Evolutionary conservation across 2,329 filamentous ascomycete genomes (phyloP).

Genomic region (Elsinoe arachidis): DNA sequence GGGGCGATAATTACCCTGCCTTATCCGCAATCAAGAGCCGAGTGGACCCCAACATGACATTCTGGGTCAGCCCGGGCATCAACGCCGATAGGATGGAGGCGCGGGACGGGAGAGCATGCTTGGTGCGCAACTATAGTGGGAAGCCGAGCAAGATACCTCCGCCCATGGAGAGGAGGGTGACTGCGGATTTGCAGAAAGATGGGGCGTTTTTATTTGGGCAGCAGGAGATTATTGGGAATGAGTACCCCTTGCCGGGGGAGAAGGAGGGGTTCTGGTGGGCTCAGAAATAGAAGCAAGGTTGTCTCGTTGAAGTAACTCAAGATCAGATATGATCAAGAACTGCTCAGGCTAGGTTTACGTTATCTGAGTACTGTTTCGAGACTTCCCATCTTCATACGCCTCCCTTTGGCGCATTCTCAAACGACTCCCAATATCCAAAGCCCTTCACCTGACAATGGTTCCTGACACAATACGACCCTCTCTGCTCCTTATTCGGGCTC

Average conservation of each 20-base stretch:
- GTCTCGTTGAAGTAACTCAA: no score
- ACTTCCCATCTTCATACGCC: neutral
- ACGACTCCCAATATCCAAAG: neutral
- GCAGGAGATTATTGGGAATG: neutral
- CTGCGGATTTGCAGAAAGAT: neutral
- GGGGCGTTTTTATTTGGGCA: neutral
- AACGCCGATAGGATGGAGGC: neutral
- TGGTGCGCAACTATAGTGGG: neutral
- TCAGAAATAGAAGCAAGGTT: no score
- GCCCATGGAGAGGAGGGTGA: neutral
- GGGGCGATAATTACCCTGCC: slow-evolving; percentile 27
- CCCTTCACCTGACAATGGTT: neutral
- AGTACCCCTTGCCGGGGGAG: neutral
- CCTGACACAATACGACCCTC: neutral
- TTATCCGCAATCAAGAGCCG: slow-evolving; percentile 26
- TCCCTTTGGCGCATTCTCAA: neutral
- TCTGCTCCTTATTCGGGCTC: neutral
- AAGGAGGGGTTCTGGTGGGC: neutral
- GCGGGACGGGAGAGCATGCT: neutral
- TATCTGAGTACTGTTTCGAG: no score
- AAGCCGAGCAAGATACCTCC: neutral
- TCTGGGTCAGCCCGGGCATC: neutral
- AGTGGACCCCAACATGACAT: slow-evolving; percentile 25
- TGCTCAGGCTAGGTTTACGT: no score
- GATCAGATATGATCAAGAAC: no score